These are phyloP conservation scores for Gonium pectorale DNA, from an alignment of 139 green algal species.

Conservation along the genomic window DNA sequence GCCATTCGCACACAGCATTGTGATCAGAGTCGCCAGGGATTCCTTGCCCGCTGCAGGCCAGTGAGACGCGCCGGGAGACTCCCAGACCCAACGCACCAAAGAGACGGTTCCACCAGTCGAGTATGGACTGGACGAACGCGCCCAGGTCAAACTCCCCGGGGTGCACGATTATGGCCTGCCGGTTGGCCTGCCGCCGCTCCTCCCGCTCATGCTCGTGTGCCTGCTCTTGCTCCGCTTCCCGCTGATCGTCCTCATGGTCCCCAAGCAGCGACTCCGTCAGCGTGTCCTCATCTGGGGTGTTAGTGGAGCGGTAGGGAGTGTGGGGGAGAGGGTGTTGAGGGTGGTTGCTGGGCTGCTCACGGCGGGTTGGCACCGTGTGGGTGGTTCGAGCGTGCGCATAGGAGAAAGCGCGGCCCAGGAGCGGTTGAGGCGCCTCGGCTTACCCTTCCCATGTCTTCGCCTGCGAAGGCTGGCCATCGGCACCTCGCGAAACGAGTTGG, in stretches of 20 bases:
- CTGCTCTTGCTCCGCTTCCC: neutral
- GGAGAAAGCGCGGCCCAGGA: no score
- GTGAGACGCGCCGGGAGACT: no score
- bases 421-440: no score
- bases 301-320: neutral
- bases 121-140: slow-evolving; percentile 13
- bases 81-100: no score
- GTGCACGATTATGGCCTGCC: slow-evolving; percentile 18
- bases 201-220: neutral
- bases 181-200: neutral
- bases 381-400: no score
- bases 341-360: no score
- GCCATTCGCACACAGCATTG: no score
- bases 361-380: no score
- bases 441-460: neutral
- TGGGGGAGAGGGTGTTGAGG: no score
- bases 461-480: neutral
- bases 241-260: neutral
- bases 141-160: slow-evolving; percentile 25
- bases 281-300: slow-evolving; percentile 13
- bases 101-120: slow-evolving; percentile 33
- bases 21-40: no score
- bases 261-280: slow-evolving; percentile 25
- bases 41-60: no score
- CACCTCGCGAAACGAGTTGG: no score